A percentile compares a stretch with the other conserved stretches of the same genome.
These are phyloP conservation scores for Ustilago curta DNA, from an alignment of 1,284 basidiomycete genomes.

Conservation along the genomic window DNA sequence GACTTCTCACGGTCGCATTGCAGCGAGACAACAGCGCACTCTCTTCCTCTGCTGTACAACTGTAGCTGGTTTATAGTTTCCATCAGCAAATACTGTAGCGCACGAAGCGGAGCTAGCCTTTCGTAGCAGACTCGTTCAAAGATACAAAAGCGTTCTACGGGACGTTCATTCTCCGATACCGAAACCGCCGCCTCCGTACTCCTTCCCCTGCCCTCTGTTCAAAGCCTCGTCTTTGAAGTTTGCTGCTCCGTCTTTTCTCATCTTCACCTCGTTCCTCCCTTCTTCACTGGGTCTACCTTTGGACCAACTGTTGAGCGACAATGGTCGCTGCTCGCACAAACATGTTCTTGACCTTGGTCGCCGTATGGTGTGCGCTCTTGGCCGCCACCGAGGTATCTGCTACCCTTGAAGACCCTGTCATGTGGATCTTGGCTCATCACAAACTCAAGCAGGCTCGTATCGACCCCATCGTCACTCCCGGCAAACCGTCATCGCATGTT, in stretches of 20 bases:
- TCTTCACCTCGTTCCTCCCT: not conserved
- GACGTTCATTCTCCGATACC: too few relatives aligned
- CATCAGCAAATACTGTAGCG: too few relatives aligned
- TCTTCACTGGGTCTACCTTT: not conserved
- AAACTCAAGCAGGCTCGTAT: constrained; percentile 70
- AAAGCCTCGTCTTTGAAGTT: too few relatives aligned
- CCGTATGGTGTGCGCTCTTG: constrained; percentile 20
- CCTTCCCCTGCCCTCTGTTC: too few relatives aligned
- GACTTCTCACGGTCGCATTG: too few relatives aligned
- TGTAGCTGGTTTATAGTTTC: too few relatives aligned
- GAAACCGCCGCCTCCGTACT: too few relatives aligned
- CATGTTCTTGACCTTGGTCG: constrained; percentile 11
- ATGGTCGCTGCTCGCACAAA: constrained; percentile 14
- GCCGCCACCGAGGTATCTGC: constrained; percentile 18
- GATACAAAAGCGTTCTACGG: too few relatives aligned
- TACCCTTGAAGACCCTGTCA: constrained; percentile 25
- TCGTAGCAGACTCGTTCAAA: too few relatives aligned
- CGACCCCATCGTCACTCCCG: constrained; percentile 72
- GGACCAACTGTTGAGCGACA: not conserved
- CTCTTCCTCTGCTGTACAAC: too few relatives aligned
- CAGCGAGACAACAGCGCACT: too few relatives aligned
- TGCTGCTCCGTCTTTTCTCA: not conserved
- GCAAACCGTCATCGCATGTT: constrained; percentile 70
- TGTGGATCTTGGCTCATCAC: constrained; percentile 52
- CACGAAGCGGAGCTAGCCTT: too few relatives aligned